phyloP scores from a whole-genome alignment of 768 basidiomycete species.

The Cystofilobasidium ferigula region DNA sequence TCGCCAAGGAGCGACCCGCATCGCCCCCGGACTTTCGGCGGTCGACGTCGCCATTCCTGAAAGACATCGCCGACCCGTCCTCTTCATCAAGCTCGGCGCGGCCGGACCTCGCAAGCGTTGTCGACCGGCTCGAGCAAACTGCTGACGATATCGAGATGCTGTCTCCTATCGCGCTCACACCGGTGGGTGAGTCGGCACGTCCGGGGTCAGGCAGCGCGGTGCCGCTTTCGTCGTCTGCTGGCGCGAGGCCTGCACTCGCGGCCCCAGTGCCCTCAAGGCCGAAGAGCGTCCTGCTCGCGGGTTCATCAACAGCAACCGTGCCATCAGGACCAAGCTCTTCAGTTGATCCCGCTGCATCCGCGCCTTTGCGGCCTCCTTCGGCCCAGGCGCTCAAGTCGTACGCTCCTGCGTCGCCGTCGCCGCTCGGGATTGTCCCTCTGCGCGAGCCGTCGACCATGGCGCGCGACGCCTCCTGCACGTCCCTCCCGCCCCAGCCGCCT shows the following conservation, averaged over 20 bases:
- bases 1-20: neutral
- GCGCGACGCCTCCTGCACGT: neutral
- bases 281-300: neutral
- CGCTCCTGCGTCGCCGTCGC: neutral
- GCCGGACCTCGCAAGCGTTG: too few relatives aligned
- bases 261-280: slow-evolving; percentile 1
- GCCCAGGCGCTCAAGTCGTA: slow-evolving; percentile 14
- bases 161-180: neutral
- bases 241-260: neutral
- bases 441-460: neutral
- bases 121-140: too few relatives aligned
- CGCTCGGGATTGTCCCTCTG: neutral
- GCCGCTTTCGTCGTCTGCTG: neutral
- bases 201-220: neutral
- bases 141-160: too few relatives aligned
- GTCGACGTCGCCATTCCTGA: slow-evolving; percentile 18
- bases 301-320: neutral
- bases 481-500: neutral
- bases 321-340: neutral
- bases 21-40: slow-evolving; percentile 17
- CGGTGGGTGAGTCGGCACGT: neutral
- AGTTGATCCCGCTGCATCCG: neutral
- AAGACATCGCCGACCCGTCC: neutral
- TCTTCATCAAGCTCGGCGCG: neutral
- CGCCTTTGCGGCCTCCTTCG: slow-evolving; percentile 4